Conservation (phyloP, 345 rosid species). For the Zanthoxylum bungeanum region DNA sequence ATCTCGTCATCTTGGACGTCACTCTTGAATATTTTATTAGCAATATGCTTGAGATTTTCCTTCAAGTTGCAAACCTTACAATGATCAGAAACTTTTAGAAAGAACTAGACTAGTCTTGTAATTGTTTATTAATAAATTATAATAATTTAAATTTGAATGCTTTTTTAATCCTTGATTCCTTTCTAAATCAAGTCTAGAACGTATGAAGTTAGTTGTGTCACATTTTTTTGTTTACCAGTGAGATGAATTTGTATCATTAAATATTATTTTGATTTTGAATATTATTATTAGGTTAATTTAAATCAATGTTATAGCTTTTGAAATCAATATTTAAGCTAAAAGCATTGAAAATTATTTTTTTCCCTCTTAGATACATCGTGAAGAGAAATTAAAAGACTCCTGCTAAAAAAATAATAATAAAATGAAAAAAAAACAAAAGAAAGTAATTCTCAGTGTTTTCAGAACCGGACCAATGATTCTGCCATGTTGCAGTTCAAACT, state of each 20-base stretch:
- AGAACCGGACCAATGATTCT: conserved; percentile 18
- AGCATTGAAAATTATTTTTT: too few species aligned
- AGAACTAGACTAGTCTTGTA: not conserved
- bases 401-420: not conserved
- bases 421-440: not conserved
- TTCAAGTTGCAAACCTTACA: not conserved
- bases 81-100: not conserved
- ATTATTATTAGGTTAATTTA: too few species aligned
- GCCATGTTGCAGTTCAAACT: conserved; percentile 1
- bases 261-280: too few species aligned
- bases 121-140: not conserved
- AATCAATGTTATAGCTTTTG: too few species aligned
- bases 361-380: too few species aligned
- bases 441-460: too few species aligned
- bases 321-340: too few species aligned
- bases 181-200: not conserved
- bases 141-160: not conserved
- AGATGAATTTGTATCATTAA: too few species aligned
- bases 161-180: not conserved
- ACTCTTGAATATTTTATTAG: conserved; percentile 23
- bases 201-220: not conserved
- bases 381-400: not conserved
- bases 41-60: not conserved
- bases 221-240: too few species aligned
- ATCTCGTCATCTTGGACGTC: conserved; percentile 51